Evolutionary conservation across 495 filamentous ascomycete genomes (phyloP).

Genomic region (Penicillium manginii): DNA sequence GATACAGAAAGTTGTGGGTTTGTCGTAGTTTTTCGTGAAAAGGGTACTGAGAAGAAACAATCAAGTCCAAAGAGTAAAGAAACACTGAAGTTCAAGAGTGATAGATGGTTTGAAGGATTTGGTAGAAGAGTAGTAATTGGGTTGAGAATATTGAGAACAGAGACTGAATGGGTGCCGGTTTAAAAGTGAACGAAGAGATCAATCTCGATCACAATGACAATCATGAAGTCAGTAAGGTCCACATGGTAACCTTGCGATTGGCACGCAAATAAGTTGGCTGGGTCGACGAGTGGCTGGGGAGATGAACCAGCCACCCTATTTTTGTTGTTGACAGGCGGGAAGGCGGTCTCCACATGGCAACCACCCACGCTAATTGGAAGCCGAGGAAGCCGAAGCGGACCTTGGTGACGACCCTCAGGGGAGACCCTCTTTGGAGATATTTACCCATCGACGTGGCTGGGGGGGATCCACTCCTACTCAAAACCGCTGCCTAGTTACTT

Average conservation of each 20-base stretch:
- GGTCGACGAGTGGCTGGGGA: slow-evolving; percentile 31
- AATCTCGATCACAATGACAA: slow-evolving; percentile 11
- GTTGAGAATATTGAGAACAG: slow-evolving; percentile 8
- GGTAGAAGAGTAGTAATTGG: not conserved
- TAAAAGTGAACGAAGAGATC: slow-evolving; percentile 20
- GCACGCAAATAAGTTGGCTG: slow-evolving; percentile 30
- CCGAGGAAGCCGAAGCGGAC: not conserved
- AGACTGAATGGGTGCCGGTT: slow-evolving; percentile 10
- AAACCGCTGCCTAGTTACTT: slow-evolving; percentile 31
- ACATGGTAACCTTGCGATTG: slow-evolving; percentile 8
- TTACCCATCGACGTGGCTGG: slow-evolving; percentile 25
- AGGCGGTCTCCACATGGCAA: slow-evolving; percentile 15
- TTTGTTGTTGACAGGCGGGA: not conserved
- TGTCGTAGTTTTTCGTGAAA: not conserved
- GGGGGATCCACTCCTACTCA: slow-evolving; percentile 22
- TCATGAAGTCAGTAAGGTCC: slow-evolving; percentile 15
- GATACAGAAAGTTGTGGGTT: not conserved
- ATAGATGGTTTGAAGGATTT: not conserved
- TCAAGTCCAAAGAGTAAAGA: slow-evolving; percentile 2
- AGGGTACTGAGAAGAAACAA: slow-evolving; percentile 1
- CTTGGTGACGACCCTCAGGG: no score
- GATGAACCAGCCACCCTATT: slow-evolving; percentile 20
- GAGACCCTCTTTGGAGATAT: no score
- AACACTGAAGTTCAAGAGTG: slow-evolving; percentile 2
- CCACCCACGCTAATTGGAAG: slow-evolving; percentile 13